phyloP scores from a whole-genome alignment of 2,329 filamentous ascomycete genomes.

The Exophiala sp. region DNA sequence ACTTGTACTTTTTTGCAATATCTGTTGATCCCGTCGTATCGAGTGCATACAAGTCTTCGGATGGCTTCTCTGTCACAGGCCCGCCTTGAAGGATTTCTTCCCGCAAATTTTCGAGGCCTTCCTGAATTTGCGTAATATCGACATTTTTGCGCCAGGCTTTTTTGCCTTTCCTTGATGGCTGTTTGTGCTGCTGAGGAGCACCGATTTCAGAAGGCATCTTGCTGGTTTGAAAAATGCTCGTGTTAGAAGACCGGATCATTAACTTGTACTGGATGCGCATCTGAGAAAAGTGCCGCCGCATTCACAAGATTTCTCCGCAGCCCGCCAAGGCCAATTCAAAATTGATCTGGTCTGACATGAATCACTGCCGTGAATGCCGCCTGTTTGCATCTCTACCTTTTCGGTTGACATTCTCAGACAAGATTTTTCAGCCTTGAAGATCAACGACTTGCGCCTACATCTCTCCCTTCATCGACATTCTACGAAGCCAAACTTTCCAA shows the following conservation, averaged over 20 bases:
- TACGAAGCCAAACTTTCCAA: too few species aligned
- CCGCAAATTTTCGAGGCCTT: constrained; percentile 77
- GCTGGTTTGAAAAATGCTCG: neutral
- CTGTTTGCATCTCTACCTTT: neutral
- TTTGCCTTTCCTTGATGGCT: constrained; percentile 93
- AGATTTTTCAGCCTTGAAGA: too few species aligned
- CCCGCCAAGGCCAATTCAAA: neutral
- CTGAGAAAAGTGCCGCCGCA: neutral
- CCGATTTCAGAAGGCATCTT: neutral
- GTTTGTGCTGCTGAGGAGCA: constrained; percentile 36
- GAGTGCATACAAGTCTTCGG: constrained; percentile 79
- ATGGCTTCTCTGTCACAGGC: constrained; percentile 76
- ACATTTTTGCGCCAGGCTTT: constrained; percentile 99
- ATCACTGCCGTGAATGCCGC: neutral
- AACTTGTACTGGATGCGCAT: too few species aligned
- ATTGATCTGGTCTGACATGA: neutral
- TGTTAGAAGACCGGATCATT: too few species aligned
- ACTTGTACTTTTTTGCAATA: constrained; percentile 63
- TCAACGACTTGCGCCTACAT: too few species aligned
- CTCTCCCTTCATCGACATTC: too few species aligned
- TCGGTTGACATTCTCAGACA: too few species aligned
- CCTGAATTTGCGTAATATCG: constrained; percentile 79
- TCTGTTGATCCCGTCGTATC: constrained; percentile 69
- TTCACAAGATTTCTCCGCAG: constrained; percentile 1
- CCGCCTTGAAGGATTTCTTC: constrained; percentile 90